Conservation (phyloP, 2,329 filamentous ascomycete genomes). For the Fonsecaea pedrosoi region DNA sequence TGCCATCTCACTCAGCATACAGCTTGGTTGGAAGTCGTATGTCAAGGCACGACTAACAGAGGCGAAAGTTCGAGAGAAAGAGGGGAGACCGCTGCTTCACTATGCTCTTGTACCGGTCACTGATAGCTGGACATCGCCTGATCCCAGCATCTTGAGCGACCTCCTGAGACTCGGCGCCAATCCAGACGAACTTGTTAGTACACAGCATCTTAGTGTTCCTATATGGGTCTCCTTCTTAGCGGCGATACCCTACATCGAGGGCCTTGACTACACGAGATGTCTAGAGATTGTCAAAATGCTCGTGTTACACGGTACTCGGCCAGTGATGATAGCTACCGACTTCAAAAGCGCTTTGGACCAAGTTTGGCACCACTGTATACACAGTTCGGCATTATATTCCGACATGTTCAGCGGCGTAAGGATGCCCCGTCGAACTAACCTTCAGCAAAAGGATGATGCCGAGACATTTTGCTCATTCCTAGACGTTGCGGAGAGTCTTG, state of each 20-base stretch:
- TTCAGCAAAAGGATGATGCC: background rate
- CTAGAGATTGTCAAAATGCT: background rate
- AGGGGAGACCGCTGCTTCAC: background rate
- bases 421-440: background rate
- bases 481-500: background rate
- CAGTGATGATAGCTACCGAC: background rate
- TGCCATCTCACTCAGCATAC: background rate
- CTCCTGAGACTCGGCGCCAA: background rate
- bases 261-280: background rate
- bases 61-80: background rate
- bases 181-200: background rate
- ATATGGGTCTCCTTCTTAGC: background rate
- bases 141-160: background rate
- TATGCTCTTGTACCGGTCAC: background rate
- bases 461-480: background rate
- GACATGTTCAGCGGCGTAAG: background rate
- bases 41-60: slow-evolving; percentile 3
- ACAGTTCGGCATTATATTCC: too few relatives aligned
- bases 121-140: background rate
- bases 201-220: background rate
- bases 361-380: too few relatives aligned
- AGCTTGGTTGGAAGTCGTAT: slow-evolving; percentile 6
- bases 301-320: background rate
- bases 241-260: background rate
- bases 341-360: background rate